Evolutionary conservation across 768 basidiomycete species (phyloP), one percentile per base, ranked within the genome.

Genomic region (Rossbeevera mucosa): DNA sequence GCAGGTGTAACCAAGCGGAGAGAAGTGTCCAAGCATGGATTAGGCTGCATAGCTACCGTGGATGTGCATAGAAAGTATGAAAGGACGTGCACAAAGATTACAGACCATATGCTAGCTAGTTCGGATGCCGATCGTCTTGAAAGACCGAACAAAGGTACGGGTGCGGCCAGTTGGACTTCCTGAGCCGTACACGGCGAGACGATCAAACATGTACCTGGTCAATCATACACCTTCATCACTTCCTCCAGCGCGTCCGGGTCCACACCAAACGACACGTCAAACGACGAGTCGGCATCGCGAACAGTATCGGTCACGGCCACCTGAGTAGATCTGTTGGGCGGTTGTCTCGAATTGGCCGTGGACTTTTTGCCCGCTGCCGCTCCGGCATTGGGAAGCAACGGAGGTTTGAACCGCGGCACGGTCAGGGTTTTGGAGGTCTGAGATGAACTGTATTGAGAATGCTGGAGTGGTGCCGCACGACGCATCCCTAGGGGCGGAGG

Each of bases 401-500:
- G 68, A 1, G 68, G 68, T 25, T 64, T 68, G 51, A 68, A 68
- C 24, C 62, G 58, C 2, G 68, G 64, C 12, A 58, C 59, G 4
- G 47, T 49, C 16, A 22, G 20, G 14, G 48, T 13, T 28, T 56
- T 68, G 41, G 64, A 24, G 33, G 21, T 28, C 26, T 68, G 68
- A 5, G 66, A 56, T 2, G 54, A 42, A 16, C 36, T 14, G 11
- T 55, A 62, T 26, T 69, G 68, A 0, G 68, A 57, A 38, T 55
- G 8, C 24, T 52, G 56, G 16, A 53, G 42, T 22, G 58, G 58
- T 13, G 62, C 31, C 0, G 50, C 48, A 13, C 68, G 62, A 16
- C 67, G 67, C 67, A 68, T 68, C 6, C 67, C 67, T 7, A 68
- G 49, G 2, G 50, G 62, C 4, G 67, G 67, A 24, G 64, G 68